Evolutionary conservation across 2,329 filamentous ascomycete genomes (phyloP), one percentile per base, ranked within the genome.

Genomic region (Nannizziopsis barbatae): DNA sequence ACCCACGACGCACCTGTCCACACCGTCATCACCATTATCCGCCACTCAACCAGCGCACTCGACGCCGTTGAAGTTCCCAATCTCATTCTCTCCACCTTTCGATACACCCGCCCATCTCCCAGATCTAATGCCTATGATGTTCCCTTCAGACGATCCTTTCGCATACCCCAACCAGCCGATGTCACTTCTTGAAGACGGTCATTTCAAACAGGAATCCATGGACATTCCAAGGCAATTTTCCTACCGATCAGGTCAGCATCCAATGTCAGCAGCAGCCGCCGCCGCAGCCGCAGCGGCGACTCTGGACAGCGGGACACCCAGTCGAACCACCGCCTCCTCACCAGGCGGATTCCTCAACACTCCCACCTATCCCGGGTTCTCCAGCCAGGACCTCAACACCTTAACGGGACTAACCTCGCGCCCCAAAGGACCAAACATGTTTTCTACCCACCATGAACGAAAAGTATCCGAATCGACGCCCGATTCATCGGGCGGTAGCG

Each of bases 101-200:
- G 57, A 58, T 30, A 62, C 59, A 42, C 45, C 56, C 6, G 53
- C 52, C 33, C 63, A 65, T 47, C 61, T 73, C 12, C 70, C 70
- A 1, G 71, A 73, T 54, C 60, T 74, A 35, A 71, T 70, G 64
- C 68, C 67, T 7, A 70, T 73, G 55, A 74, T 74, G 71, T 74
- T 70, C 51, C 70, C 71, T 3, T 72, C 71, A 1, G 66, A 67
- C 49, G 71, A 74, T 49, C 71, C 71, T 11, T 73, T 73, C 50
- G 71, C 70, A 4, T 74, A 74, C 53, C 70, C 70, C 12, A 71
- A 67, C 30, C 71, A 73, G 51, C 70, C 71, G 5, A 67, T 72
- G 65, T 69, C 67, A 4, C 69, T 65, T 5, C 55, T 72, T 37
- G 69, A 72, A 57, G 62, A 69, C 45, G 63, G 62, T 15, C 63